Evolutionary conservation across 2,329 filamentous ascomycete species (phyloP).

Genomic region (Epicoccum nigrum): DNA sequence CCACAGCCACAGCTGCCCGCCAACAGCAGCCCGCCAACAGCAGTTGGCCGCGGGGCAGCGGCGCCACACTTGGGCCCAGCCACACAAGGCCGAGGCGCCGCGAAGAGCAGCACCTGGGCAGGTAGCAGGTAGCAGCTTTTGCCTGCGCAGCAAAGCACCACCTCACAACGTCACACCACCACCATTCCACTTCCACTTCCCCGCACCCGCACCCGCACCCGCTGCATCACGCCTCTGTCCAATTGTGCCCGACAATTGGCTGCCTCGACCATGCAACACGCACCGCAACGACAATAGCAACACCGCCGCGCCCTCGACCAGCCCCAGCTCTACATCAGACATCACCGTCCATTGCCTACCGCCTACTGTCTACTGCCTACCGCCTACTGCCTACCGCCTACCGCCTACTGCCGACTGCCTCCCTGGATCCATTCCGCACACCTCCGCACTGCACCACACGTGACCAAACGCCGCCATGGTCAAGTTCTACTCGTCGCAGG

Average conservation of each 20-base stretch:
- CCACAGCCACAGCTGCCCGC: no score
- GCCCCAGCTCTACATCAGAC: constrained; percentile 21
- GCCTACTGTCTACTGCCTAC: background rate
- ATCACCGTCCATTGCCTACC: no score
- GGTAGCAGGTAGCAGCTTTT: constrained; percentile 7
- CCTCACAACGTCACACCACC: constrained; percentile 14
- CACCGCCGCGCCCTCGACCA: constrained; percentile 29
- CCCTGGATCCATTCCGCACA: background rate
- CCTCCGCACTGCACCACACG: background rate
- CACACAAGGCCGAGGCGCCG: no score
- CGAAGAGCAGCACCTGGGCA: no score
- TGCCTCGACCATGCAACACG: constrained; percentile 38
- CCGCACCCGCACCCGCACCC: constrained; percentile 16
- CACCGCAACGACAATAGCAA: constrained; percentile 25
- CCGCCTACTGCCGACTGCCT: background rate
- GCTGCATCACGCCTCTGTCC: constrained; percentile 11
- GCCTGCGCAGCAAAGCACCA: constrained; percentile 5
- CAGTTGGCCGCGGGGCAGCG: constrained; percentile 1
- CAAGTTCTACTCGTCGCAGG: constrained; percentile 62
- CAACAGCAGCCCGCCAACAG: no score
- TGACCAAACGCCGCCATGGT: constrained; percentile 49
- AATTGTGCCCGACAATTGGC: constrained; percentile 35
- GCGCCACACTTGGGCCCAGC: background rate
- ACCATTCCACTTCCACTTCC: constrained; percentile 4
- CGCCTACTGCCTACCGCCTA: background rate